Conservation (phyloP, 176 grass and related monocot species). For the Dendrocalamus sinicus region DNA sequence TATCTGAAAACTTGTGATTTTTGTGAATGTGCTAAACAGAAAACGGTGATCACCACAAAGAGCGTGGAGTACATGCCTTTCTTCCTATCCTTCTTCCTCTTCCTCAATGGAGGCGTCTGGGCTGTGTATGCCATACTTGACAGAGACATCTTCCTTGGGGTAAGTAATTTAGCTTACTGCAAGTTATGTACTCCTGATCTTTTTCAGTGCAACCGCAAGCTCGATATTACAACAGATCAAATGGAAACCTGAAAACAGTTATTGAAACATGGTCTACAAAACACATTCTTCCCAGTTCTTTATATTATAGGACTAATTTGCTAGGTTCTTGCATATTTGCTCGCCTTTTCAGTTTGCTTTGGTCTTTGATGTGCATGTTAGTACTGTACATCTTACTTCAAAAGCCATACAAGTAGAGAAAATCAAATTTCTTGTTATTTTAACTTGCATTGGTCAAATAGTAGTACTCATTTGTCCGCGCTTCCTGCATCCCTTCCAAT, state of each 20-base stretch:
- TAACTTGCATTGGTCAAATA: background rate
- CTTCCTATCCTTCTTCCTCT: slow-evolving; percentile 73
- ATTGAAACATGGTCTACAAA: background rate
- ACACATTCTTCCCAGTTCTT: background rate
- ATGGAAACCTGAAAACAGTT: background rate
- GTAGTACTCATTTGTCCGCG: background rate
- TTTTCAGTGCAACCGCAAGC: background rate
- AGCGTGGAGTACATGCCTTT: slow-evolving; percentile 89
- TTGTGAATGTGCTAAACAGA: slow-evolving; percentile 41
- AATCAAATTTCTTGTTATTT: too few species aligned
- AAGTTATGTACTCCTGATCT: background rate
- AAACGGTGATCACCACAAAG: slow-evolving; percentile 58
- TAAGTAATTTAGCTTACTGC: slow-evolving; percentile 27
- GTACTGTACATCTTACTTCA: too few species aligned
- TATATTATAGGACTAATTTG: background rate
- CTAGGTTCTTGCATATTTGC: background rate
- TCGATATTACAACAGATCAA: background rate
- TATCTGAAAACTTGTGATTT: background rate
- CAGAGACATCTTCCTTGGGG: slow-evolving; percentile 63
- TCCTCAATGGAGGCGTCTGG: slow-evolving; percentile 78
- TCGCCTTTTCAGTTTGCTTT: background rate
- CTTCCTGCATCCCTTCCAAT: too few species aligned
- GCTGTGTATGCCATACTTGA: slow-evolving; percentile 59
- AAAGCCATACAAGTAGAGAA: too few species aligned
- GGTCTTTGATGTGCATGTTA: too few species aligned